A percentile compares a stretch with the other conserved stretches of the same genome.
Conservation (phyloP, 805 yeast species). For the Saturnispora serradocipensis region DNA sequence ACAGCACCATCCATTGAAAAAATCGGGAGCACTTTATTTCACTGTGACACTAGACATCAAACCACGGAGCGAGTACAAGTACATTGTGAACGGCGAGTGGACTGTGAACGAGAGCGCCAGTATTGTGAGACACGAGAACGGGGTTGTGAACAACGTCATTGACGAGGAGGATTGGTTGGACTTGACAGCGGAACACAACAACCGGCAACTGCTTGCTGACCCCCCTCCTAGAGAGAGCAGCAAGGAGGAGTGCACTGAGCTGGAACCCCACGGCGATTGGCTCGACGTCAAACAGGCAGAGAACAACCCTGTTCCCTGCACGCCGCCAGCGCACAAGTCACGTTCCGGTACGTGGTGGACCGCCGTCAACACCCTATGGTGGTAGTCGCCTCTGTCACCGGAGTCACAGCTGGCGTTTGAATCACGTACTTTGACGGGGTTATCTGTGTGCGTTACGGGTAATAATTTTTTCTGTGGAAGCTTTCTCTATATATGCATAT, state of each 20-base stretch:
- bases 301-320: background rate
- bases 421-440: background rate
- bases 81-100: constrained; percentile 55
- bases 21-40: constrained; percentile 27
- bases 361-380: background rate
- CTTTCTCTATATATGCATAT: background rate
- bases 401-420: background rate
- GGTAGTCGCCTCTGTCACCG: background rate
- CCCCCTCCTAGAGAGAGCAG: too few species aligned
- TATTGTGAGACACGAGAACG: constrained; percentile 4
- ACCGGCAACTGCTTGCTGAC: background rate
- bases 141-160: background rate
- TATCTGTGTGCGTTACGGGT: background rate
- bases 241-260: background rate
- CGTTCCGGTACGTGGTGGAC: background rate
- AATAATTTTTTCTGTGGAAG: background rate
- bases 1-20: constrained; percentile 33
- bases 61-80: constrained; percentile 39
- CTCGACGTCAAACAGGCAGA: background rate
- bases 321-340: background rate
- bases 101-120: constrained; percentile 17
- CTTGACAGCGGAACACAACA: background rate
- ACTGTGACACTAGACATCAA: constrained; percentile 14
- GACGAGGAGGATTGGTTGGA: constrained; percentile 11
- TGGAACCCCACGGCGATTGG: background rate